Conservation (phyloP, 257 asterid species). For the Lavandula angustifolia region DNA sequence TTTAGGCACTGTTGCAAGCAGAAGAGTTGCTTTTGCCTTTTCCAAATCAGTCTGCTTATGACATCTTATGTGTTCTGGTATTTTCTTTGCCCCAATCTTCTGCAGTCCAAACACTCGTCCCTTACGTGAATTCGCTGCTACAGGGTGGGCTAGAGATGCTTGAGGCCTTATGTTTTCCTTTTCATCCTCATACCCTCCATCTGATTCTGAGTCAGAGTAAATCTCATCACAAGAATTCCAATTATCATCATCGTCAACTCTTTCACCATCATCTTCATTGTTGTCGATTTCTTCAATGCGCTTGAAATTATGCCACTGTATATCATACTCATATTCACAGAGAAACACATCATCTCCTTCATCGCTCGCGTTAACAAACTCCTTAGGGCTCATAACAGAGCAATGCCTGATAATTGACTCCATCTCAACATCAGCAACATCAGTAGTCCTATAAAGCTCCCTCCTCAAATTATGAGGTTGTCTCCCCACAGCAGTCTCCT, state of each 20-base stretch:
- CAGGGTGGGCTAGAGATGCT: slow-evolving; percentile 51
- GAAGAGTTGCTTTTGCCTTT: slow-evolving; percentile 83
- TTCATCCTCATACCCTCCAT: slow-evolving; percentile 55
- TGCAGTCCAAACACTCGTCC: slow-evolving; percentile 82
- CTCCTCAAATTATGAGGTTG: slow-evolving; percentile 91
- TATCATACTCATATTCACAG: slow-evolving; percentile 91
- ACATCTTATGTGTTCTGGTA: slow-evolving; percentile 82
- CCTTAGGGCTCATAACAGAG: slow-evolving; percentile 70
- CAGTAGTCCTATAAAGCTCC: slow-evolving; percentile 82
- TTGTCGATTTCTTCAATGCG: slow-evolving; percentile 71
- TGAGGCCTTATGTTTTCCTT: slow-evolving; percentile 35
- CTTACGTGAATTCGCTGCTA: slow-evolving; percentile 84
- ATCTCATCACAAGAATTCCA: slow-evolving; percentile 60
- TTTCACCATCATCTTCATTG: slow-evolving; percentile 59
- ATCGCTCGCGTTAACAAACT: slow-evolving; percentile 59
- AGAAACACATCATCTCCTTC: slow-evolving; percentile 90
- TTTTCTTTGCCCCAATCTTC: slow-evolving; percentile 81
- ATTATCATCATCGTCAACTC: slow-evolving; percentile 54
- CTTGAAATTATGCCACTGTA: slow-evolving; percentile 81
- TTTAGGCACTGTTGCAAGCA: slow-evolving; percentile 86
- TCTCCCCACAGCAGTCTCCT: slow-evolving; percentile 87
- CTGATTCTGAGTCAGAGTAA: slow-evolving; percentile 61
- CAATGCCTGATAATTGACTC: slow-evolving; percentile 81
- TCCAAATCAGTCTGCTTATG: slow-evolving; percentile 90
- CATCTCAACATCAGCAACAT: slow-evolving; percentile 84